phyloP scores from a whole-genome alignment of 768 basidiomycete genomes.

The Hericium rajendrae region DNA sequence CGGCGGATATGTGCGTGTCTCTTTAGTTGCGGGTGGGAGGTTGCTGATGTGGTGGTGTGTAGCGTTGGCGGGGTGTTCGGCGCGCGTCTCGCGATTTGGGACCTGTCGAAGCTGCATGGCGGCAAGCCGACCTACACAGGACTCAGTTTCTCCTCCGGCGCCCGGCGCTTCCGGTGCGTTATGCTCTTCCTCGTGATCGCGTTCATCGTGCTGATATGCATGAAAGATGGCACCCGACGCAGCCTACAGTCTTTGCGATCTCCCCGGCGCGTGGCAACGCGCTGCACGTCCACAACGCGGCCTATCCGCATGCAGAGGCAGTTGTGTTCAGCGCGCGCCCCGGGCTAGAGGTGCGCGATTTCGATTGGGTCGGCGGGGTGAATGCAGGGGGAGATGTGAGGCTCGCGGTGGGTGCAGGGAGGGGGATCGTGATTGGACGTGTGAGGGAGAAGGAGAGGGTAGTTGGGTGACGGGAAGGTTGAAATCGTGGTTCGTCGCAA shows the following conservation, averaged over 20 bases:
- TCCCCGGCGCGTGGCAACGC: slow-evolving; percentile 20
- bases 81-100: slow-evolving; percentile 68
- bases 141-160: slow-evolving; percentile 56
- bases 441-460: too few species aligned
- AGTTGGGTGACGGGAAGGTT: too few species aligned
- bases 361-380: too few species aligned
- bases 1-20: slow-evolving; percentile 65
- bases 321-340: neutral
- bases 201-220: slow-evolving; percentile 1
- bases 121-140: slow-evolving; percentile 63
- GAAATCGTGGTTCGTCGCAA: too few species aligned
- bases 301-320: neutral
- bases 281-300: neutral
- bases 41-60: too few species aligned
- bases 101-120: slow-evolving; percentile 59
- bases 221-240: slow-evolving; percentile 67
- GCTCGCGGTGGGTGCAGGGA: too few species aligned
- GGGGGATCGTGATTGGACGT: too few species aligned
- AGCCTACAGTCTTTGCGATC: slow-evolving; percentile 71
- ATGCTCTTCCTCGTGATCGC: neutral
- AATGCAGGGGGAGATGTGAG: too few species aligned
- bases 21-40: too few species aligned
- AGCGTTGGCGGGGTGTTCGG: slow-evolving; percentile 75
- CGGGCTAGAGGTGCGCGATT: neutral
- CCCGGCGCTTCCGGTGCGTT: slow-evolving; percentile 55